Evolutionary conservation across 2,329 filamentous ascomycete genomes (phyloP).

Genomic region (Apiospora koreana): DNA sequence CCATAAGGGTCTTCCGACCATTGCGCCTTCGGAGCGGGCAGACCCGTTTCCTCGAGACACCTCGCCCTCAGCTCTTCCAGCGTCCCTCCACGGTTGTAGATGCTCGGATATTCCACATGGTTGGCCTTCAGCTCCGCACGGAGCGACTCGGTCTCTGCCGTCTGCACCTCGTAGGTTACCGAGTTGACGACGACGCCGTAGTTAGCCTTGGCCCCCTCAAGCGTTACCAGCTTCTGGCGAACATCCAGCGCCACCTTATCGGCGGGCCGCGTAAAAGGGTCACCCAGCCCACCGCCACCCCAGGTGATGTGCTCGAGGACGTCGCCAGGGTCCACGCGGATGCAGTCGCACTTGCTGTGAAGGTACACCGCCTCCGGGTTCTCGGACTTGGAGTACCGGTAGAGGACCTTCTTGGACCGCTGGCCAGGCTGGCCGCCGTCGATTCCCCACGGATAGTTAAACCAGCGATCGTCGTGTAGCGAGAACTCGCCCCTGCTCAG

Average conservation of each 20-base stretch:
- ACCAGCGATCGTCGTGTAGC: constrained; percentile 50
- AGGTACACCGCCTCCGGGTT: constrained; percentile 35
- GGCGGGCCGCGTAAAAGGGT: constrained; percentile 44
- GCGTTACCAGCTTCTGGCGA: constrained; percentile 43
- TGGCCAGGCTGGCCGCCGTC: constrained; percentile 46
- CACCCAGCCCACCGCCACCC: constrained; percentile 50
- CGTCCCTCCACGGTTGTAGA: constrained; percentile 45
- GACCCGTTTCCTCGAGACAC: constrained; percentile 43
- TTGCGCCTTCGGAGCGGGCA: constrained; percentile 41
- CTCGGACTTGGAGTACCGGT: constrained; percentile 35
- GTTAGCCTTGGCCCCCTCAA: constrained; percentile 40
- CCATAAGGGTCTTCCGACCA: constrained; percentile 47
- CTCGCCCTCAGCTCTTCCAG: constrained; percentile 37
- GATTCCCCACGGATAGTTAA: constrained; percentile 51
- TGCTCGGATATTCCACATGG: constrained; percentile 22
- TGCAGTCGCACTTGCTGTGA: constrained; percentile 48
- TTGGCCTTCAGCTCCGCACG: constrained; percentile 32
- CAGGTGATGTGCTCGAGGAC: constrained; percentile 52
- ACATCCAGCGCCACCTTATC: constrained; percentile 47
- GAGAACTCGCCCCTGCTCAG: constrained; percentile 46
- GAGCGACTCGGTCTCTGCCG: constrained; percentile 35
- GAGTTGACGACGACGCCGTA: constrained; percentile 47
- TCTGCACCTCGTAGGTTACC: constrained; percentile 36
- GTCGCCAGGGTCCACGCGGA: constrained; percentile 46
- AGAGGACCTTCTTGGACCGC: constrained; percentile 43